These are phyloP conservation scores for Dothistroma septosporum DNA, from an alignment of 2,329 filamentous ascomycete species.

Conservation along the genomic window DNA sequence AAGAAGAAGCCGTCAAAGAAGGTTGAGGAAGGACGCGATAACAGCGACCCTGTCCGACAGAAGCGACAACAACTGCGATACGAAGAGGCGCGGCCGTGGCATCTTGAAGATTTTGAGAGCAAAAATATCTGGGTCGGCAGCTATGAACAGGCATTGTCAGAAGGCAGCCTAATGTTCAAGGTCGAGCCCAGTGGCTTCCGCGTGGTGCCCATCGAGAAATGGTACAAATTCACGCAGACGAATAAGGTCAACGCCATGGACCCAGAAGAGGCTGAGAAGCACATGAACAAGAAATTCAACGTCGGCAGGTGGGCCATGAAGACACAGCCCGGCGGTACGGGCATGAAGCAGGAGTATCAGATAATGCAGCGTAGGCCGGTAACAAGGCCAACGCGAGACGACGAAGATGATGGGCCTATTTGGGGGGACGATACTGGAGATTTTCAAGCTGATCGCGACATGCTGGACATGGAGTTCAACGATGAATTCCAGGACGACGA, in stretches of 20 bases:
- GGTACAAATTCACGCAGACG: slow-evolving; percentile 82
- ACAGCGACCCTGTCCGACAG: slow-evolving; percentile 70
- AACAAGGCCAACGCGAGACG: slow-evolving; percentile 24
- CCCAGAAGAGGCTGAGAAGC: slow-evolving; percentile 78
- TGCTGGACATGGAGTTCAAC: slow-evolving; percentile 62
- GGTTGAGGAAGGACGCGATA: slow-evolving; percentile 76
- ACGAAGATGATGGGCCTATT: slow-evolving; percentile 43
- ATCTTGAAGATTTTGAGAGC: slow-evolving; percentile 91
- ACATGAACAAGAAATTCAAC: slow-evolving; percentile 73
- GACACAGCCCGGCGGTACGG: slow-evolving; percentile 50
- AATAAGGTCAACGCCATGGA: slow-evolving; percentile 59
- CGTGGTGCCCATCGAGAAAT: slow-evolving; percentile 91
- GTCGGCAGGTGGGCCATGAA: slow-evolving; percentile 77
- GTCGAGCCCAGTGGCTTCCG: slow-evolving; percentile 66
- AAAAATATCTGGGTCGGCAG: slow-evolving; percentile 91
- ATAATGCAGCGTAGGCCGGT: slow-evolving; percentile 12
- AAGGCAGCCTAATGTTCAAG: slow-evolving; percentile 73
- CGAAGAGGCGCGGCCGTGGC: slow-evolving; percentile 94
- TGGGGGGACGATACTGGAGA: slow-evolving; percentile 37
- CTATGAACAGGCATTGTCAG: slow-evolving; percentile 83
- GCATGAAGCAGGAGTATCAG: slow-evolving; percentile 51
- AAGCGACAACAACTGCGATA: slow-evolving; percentile 65
- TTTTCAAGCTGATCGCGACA: slow-evolving; percentile 56
- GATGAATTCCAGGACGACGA: slow-evolving; percentile 84
- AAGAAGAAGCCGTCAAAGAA: slow-evolving; percentile 67